A percentile compares a stretch with the other conserved stretches of the same genome.
These are phyloP conservation scores for Phanerodontia chrysosporium DNA, from an alignment of 768 basidiomycete species.

Conservation along the genomic window DNA sequence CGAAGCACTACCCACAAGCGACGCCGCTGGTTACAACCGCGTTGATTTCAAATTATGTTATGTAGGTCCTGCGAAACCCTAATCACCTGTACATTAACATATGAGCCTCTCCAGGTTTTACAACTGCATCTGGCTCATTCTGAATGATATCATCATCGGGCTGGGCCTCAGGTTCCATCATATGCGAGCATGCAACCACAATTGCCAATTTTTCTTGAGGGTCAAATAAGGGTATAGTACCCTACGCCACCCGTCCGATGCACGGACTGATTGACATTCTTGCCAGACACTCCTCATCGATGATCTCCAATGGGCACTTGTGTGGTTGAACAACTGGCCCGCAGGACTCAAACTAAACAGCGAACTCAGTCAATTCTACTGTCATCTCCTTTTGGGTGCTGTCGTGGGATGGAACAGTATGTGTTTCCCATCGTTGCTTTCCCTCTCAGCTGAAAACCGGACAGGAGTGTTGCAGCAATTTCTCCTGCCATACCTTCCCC, in stretches of 20 bases:
- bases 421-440: slow-evolving; percentile 23
- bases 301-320: slow-evolving; percentile 46
- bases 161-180: slow-evolving; percentile 60
- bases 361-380: slow-evolving; percentile 83
- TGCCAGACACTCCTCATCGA: background rate
- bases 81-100: background rate
- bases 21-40: slow-evolving; percentile 8
- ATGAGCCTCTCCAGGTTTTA: slow-evolving; percentile 57
- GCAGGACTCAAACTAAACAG: slow-evolving; percentile 95
- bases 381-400: slow-evolving; percentile 62
- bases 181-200: slow-evolving; percentile 57
- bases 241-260: slow-evolving; percentile 25
- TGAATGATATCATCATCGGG: slow-evolving; percentile 92
- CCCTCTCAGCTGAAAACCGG: slow-evolving; percentile 4
- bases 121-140: slow-evolving; percentile 85
- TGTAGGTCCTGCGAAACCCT: slow-evolving; percentile 37
- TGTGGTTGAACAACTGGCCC: slow-evolving; percentile 94
- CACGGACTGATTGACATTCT: background rate
- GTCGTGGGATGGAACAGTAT: slow-evolving; percentile 71
- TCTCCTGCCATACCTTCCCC: slow-evolving; percentile 31
- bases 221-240: slow-evolving; percentile 24
- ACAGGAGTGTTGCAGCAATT: slow-evolving; percentile 23
- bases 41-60: slow-evolving; percentile 56
- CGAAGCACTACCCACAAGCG: slow-evolving; percentile 16
- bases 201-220: slow-evolving; percentile 35